Conservation (phyloP, 768 basidiomycete genomes). For the Saitozyma sp. region DNA sequence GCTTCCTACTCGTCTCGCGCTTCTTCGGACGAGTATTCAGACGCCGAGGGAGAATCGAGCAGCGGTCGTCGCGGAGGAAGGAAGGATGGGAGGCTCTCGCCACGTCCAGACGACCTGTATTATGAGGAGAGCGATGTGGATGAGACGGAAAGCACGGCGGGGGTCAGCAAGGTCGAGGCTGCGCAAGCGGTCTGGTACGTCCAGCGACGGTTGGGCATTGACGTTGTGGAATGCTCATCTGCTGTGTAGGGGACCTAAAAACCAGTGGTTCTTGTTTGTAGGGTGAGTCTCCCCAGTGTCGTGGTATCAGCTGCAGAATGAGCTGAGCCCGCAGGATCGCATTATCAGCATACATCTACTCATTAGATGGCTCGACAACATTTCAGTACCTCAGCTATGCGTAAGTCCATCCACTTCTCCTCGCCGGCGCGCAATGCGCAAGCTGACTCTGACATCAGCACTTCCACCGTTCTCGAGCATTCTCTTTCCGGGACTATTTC, state of each 20-base stretch:
- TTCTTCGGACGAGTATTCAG: no score
- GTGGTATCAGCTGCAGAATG: background rate
- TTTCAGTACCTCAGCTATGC: slow-evolving; percentile 66
- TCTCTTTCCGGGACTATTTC: slow-evolving; percentile 29
- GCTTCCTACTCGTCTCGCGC: no score
- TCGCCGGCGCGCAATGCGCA: background rate
- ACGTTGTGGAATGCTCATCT: slow-evolving; percentile 30
- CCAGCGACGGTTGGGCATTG: background rate
- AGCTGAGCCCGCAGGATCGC: slow-evolving; percentile 56
- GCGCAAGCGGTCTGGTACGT: slow-evolving; percentile 24
- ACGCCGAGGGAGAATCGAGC: no score
- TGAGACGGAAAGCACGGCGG: background rate
- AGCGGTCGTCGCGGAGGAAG: no score
- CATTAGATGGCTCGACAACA: slow-evolving; percentile 69
- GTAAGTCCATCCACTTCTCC: slow-evolving; percentile 50
- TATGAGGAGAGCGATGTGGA: background rate
- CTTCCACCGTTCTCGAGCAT: slow-evolving; percentile 44
- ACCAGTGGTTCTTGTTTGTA: slow-evolving; percentile 64
- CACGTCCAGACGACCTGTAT: background rate
- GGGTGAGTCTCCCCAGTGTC: slow-evolving; percentile 55
- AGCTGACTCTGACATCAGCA: slow-evolving; percentile 43
- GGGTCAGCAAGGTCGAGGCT: slow-evolving; percentile 13
- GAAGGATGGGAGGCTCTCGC: background rate
- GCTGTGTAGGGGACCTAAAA: slow-evolving; percentile 55
- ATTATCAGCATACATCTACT: slow-evolving; percentile 74